phyloP scores from a whole-genome alignment of 495 filamentous ascomycete genomes.

The Talaromyces proteolyticus region DNA sequence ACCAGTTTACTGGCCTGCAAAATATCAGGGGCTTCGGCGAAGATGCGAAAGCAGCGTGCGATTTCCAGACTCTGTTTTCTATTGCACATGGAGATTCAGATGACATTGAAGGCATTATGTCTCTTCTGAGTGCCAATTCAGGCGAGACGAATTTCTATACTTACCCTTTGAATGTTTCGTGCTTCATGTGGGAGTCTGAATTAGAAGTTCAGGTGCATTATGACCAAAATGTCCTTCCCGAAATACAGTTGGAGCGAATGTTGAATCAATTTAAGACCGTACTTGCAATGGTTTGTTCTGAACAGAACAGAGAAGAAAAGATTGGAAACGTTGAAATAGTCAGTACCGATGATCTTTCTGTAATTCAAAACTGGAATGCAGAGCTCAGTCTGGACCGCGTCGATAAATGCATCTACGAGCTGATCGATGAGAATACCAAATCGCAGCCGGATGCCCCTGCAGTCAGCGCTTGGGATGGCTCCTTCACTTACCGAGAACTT shows the following conservation, averaged over 20 bases:
- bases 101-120: slow-evolving; percentile 2
- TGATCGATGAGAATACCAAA: slow-evolving; percentile 11
- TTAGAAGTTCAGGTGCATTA: slow-evolving; percentile 48
- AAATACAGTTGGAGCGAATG: slow-evolving; percentile 22
- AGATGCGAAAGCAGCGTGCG: slow-evolving; percentile 51
- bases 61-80: slow-evolving; percentile 45
- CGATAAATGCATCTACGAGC: slow-evolving; percentile 10
- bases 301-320: neutral
- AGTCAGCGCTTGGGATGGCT: slow-evolving; percentile 30
- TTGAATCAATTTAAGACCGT: slow-evolving; percentile 19
- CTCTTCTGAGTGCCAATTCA: slow-evolving; percentile 14
- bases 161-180: slow-evolving; percentile 51
- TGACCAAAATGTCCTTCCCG: slow-evolving; percentile 31
- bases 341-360: slow-evolving; percentile 4
- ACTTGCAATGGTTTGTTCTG: slow-evolving; percentile 6
- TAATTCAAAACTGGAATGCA: slow-evolving; percentile 13
- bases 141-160: slow-evolving; percentile 47
- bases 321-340: slow-evolving; percentile 8
- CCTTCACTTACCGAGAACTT: slow-evolving; percentile 23
- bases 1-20: slow-evolving; percentile 54
- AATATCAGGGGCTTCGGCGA: slow-evolving; percentile 47
- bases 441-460: slow-evolving; percentile 13
- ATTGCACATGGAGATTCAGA: slow-evolving; percentile 19
- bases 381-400: neutral
- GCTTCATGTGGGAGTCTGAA: slow-evolving; percentile 35